phyloP scores from a whole-genome alignment of 805 yeast genomes.

The Metschnikowia similis region DNA sequence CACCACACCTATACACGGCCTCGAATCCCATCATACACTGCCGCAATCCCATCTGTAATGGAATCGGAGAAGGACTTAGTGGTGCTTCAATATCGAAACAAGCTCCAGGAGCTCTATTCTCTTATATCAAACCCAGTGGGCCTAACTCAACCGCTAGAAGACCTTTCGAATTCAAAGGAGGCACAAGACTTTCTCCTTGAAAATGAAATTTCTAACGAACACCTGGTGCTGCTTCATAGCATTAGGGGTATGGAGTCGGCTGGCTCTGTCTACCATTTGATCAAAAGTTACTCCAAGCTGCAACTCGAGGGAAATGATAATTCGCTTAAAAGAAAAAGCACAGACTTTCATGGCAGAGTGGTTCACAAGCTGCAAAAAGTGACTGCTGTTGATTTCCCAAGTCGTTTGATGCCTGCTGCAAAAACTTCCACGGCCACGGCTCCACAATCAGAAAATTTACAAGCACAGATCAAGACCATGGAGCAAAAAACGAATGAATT shows the following conservation, averaged over 20 bases:
- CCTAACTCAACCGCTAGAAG: conserved; percentile 5
- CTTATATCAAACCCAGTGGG: conserved; percentile 15
- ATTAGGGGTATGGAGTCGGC: conserved; percentile 1
- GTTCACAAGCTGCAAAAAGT: conserved; percentile 7
- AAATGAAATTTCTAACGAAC: conserved; percentile 6
- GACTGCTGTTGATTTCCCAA: conserved; percentile 5
- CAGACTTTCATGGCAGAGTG: neutral
- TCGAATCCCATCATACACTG: no score
- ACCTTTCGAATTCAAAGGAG: neutral
- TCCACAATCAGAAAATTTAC: conserved; percentile 9
- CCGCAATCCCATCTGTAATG: conserved; percentile 1
- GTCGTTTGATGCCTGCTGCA: conserved; percentile 7
- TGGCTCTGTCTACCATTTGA: conserved; percentile 2
- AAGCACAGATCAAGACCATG: conserved; percentile 19
- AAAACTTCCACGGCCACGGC: neutral
- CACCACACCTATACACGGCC: neutral
- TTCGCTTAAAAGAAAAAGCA: conserved; percentile 1
- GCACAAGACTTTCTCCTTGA: conserved; percentile 9
- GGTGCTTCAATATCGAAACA: conserved; percentile 5
- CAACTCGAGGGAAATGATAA: neutral
- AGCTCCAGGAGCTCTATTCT: conserved; percentile 16
- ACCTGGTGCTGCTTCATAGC: conserved; percentile 7
- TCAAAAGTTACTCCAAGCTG: neutral
- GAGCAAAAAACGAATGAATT: conserved; percentile 21
- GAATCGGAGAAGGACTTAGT: conserved; percentile 6